Conservation (phyloP, 225 moss, liverwort and hornwort species). For the Pleurozium schreberi region DNA sequence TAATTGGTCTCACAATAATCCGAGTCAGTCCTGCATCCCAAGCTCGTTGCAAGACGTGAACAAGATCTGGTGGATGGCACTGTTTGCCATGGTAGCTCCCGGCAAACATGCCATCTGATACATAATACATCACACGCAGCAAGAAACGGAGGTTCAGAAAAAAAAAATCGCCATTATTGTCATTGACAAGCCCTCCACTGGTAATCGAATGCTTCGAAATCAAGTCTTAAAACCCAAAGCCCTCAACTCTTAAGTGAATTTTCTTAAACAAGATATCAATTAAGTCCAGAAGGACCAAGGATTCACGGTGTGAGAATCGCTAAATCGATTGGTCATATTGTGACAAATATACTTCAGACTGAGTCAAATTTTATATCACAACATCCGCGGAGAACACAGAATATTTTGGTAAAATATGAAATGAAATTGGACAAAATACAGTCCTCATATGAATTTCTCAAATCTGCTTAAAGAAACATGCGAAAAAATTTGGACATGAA, state of each 20-base stretch:
- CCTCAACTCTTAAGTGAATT: background rate
- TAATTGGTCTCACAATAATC: constrained; percentile 59
- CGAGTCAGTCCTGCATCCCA: constrained; percentile 97
- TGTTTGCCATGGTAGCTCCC: constrained; percentile 88
- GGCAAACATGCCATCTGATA: constrained; percentile 87
- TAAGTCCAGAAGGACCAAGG: background rate
- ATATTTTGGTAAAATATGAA: background rate
- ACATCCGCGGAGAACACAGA: background rate
- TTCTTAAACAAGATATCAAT: background rate
- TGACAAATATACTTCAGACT: background rate
- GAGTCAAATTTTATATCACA: background rate
- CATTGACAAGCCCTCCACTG: background rate
- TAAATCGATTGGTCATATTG: background rate
- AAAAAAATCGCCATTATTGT: background rate
- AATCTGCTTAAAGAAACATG: background rate
- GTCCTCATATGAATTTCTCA: background rate
- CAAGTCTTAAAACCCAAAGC: background rate
- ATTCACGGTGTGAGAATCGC: background rate
- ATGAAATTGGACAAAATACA: background rate
- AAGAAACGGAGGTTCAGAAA: background rate
- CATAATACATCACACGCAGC: background rate
- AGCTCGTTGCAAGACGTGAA: constrained; percentile 73
- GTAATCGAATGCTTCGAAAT: background rate
- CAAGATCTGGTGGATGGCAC: constrained; percentile 68
- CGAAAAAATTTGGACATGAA: background rate